These are phyloP conservation scores for Suillus plorans DNA, from an alignment of 768 basidiomycete genomes.

Conservation along the genomic window DNA sequence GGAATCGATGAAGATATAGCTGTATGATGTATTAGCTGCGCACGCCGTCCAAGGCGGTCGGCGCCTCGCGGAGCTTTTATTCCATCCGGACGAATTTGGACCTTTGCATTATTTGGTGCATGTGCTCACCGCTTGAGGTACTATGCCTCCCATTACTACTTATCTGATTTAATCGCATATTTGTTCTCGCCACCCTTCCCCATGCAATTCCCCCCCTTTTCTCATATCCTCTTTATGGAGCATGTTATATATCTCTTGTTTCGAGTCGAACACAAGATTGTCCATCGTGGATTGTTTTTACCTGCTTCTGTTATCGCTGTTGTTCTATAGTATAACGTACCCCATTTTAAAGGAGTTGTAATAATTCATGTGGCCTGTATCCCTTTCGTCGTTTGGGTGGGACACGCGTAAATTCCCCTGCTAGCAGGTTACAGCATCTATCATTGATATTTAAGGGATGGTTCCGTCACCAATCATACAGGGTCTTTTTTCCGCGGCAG, in stretches of 20 bases:
- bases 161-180: conserved; percentile 10
- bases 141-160: conserved; percentile 5
- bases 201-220: conserved; percentile 9
- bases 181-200: conserved; percentile 5
- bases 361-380: conserved; percentile 13
- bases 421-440: not conserved
- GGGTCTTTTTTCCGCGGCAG: conserved; percentile 61
- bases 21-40: conserved; percentile 21
- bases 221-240: conserved; percentile 1
- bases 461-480: conserved; percentile 66
- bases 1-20: conserved; percentile 36
- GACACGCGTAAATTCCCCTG: not conserved
- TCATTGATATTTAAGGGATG: not conserved
- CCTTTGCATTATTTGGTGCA: conserved; percentile 14
- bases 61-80: not conserved
- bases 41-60: not conserved
- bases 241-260: conserved; percentile 6
- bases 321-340: conserved; percentile 25
- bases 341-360: conserved; percentile 25
- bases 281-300: not conserved
- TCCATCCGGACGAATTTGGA: conserved; percentile 21
- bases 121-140: conserved; percentile 4
- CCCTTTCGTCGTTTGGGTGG: conserved; percentile 1
- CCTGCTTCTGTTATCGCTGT: conserved; percentile 9
- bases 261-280: not conserved